phyloP scores from a whole-genome alignment of 257 asterid genomes.

The Przewalskia tangutica region DNA sequence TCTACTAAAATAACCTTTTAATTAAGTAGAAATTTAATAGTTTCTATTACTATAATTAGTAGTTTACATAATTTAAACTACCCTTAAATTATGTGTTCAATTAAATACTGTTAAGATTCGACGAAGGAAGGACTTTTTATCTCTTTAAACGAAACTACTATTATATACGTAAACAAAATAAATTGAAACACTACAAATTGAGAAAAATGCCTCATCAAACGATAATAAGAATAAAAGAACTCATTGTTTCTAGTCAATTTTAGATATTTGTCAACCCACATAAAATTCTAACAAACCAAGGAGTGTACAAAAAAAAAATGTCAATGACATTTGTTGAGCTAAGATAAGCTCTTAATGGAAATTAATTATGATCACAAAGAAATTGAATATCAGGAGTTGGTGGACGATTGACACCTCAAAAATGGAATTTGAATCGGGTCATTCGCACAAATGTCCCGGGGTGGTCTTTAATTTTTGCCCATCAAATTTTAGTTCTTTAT shows the following conservation, averaged over 20 bases:
- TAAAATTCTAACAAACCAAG: not conserved
- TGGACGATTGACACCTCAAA: conserved; percentile 6
- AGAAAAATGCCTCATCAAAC: not conserved
- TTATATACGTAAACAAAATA: not conserved
- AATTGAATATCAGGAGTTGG: conserved; percentile 11
- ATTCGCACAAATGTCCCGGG: too few relatives aligned
- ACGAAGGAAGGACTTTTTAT: not conserved
- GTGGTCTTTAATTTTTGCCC: too few relatives aligned
- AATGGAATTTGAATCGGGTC: not conserved
- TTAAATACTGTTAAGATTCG: not conserved
- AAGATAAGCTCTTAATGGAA: not conserved
- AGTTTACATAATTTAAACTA: not conserved
- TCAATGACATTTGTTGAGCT: conserved; percentile 5
- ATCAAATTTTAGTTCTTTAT: too few relatives aligned
- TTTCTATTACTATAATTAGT: not conserved
- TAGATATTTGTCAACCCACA: not conserved
- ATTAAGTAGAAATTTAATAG: not conserved
- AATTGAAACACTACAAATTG: not conserved
- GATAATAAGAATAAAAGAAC: not conserved
- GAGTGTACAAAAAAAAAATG: not conserved
- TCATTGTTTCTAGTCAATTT: not conserved
- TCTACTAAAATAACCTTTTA: not conserved
- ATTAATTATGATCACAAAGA: not conserved
- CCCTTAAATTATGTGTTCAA: not conserved
- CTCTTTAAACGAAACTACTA: not conserved